Percentiles rank a stretch among this genome's conserved stretches.
Evolutionary conservation across 805 yeast genomes (phyloP).

Genomic region (Saccharomycopsis capsularis): DNA sequence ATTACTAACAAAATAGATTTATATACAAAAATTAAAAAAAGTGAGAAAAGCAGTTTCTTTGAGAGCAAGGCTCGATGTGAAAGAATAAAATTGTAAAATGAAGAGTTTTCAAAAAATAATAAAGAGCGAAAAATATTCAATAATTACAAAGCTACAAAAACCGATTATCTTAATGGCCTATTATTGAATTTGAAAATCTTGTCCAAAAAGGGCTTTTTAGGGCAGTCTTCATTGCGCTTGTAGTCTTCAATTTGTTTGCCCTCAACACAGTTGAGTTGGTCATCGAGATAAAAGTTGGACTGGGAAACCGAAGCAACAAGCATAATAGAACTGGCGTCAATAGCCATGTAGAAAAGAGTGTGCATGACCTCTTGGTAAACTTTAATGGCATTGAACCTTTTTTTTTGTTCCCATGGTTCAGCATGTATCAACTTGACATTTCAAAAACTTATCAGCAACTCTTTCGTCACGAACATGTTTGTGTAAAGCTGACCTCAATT

Average conservation of each 20-base stretch:
- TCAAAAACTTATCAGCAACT: slow-evolving; percentile 24
- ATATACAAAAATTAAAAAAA: too few species aligned
- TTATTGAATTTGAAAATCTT: slow-evolving; percentile 22
- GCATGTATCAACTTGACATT: slow-evolving; percentile 25
- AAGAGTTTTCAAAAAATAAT: too few species aligned
- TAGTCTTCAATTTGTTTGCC: slow-evolving; percentile 14
- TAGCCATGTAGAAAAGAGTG: slow-evolving; percentile 27
- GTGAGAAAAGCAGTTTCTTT: too few species aligned
- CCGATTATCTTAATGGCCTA: slow-evolving; percentile 11
- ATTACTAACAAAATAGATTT: too few species aligned
- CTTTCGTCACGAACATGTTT: slow-evolving; percentile 28
- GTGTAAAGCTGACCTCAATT: slow-evolving; percentile 29
- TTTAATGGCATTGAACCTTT: slow-evolving; percentile 29
- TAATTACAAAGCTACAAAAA: too few species aligned
- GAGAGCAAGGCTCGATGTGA: too few species aligned
- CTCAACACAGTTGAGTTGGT: slow-evolving; percentile 27
- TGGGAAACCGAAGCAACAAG: slow-evolving; percentile 31
- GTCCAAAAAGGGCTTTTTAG: slow-evolving; percentile 20
- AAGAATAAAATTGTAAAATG: too few species aligned
- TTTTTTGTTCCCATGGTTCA: slow-evolving; percentile 26
- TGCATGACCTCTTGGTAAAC: slow-evolving; percentile 31
- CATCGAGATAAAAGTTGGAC: slow-evolving; percentile 32
- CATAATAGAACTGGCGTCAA: slow-evolving; percentile 29
- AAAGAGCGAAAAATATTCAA: too few species aligned
- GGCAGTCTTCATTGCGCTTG: slow-evolving; percentile 19